Percentiles rank a stretch among this genome's conserved stretches.
Evolutionary conservation across 2,329 filamentous ascomycete species (phyloP).

Genomic region (Fusarium poae): DNA sequence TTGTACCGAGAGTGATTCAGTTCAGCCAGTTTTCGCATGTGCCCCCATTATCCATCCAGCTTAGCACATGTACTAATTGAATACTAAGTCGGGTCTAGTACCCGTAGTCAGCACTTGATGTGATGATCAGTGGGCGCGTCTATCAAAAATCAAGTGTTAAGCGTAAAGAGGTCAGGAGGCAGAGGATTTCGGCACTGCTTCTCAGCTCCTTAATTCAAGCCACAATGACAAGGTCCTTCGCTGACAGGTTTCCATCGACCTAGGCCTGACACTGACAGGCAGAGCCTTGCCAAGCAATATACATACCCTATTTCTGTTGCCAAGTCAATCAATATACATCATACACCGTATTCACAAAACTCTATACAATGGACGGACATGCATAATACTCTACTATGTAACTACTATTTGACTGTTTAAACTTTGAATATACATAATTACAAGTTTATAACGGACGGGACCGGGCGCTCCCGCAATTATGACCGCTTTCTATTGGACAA

Average conservation of each 20-base stretch:
- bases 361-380: background rate
- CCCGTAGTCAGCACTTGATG: constrained; percentile 36
- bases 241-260: constrained; percentile 1
- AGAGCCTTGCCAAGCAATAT: constrained; percentile 14
- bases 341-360: background rate
- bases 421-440: background rate
- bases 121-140: constrained; percentile 33
- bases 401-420: background rate
- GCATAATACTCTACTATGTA: background rate
- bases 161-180: constrained; percentile 17
- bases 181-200: constrained; percentile 29
- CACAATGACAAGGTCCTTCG: constrained; percentile 20
- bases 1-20: constrained; percentile 6
- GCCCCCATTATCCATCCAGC: constrained; percentile 7
- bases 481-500: constrained; percentile 34
- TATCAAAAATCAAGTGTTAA: constrained; percentile 13
- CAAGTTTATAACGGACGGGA: constrained; percentile 9
- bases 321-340: background rate
- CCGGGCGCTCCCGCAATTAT: constrained; percentile 36
- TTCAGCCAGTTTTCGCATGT: constrained; percentile 6
- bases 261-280: background rate
- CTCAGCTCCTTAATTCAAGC: constrained; percentile 25
- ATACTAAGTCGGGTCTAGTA: constrained; percentile 32
- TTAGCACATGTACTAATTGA: constrained; percentile 28
- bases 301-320: background rate